phyloP scores from a whole-genome alignment of 768 basidiomycete species.

The Trametes gibbosa region DNA sequence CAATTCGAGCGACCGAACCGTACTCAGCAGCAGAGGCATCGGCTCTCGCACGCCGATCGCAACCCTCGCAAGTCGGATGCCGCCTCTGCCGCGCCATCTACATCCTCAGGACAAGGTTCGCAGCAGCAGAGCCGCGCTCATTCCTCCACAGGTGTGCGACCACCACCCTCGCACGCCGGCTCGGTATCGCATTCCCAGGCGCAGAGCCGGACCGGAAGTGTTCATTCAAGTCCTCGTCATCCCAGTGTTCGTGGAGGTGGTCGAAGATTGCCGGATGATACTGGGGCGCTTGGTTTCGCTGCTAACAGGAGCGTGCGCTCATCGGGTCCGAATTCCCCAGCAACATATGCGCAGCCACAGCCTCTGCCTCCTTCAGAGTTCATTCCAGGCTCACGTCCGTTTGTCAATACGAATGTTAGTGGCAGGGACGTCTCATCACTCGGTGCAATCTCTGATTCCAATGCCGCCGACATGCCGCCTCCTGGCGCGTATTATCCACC shows the following conservation, averaged over 20 bases:
- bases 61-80: conserved; percentile 4
- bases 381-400: conserved; percentile 7
- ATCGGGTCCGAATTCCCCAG: conserved; percentile 17
- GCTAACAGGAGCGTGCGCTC: conserved; percentile 20
- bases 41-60: conserved; percentile 28
- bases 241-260: conserved; percentile 39
- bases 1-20: conserved; percentile 50
- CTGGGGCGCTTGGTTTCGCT: neutral
- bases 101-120: conserved; percentile 34
- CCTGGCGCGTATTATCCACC: conserved; percentile 12
- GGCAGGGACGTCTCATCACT: neutral
- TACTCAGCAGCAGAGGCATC: conserved; percentile 20
- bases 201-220: conserved; percentile 45
- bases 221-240: conserved; percentile 47
- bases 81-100: conserved; percentile 24
- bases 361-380: conserved; percentile 17
- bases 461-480: neutral
- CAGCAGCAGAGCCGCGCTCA: conserved; percentile 40
- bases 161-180: conserved; percentile 25
- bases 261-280: conserved; percentile 42
- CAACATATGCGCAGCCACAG: conserved; percentile 14
- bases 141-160: conserved; percentile 20
- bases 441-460: conserved; percentile 8
- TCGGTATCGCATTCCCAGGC: conserved; percentile 44
- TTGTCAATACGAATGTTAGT: neutral